Percentiles rank a stretch among this genome's conserved stretches.
These are phyloP conservation scores for Porpolomopsis calyptriformis DNA, from an alignment of 768 basidiomycete species.

Conservation along the genomic window DNA sequence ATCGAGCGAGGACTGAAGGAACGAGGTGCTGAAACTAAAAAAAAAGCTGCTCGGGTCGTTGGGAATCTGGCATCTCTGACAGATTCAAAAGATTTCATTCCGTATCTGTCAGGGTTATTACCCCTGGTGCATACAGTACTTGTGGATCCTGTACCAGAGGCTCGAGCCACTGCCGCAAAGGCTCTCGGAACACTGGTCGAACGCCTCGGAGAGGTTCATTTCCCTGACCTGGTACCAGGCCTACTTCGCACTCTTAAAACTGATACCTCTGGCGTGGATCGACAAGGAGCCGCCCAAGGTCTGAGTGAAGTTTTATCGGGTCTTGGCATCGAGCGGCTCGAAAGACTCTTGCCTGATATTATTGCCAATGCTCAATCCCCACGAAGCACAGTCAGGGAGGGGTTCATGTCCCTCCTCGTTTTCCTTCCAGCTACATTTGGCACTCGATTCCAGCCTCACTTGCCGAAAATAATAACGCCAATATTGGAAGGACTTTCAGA, in stretches of 20 bases:
- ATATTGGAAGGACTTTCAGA: conserved; percentile 89
- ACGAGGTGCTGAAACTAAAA: conserved; percentile 87
- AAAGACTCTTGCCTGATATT: conserved; percentile 88
- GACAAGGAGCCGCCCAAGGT: conserved; percentile 97
- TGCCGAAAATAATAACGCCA: conserved; percentile 88
- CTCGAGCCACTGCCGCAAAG: conserved; percentile 94
- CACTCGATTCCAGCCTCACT: conserved; percentile 88
- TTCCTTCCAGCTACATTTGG: conserved; percentile 95
- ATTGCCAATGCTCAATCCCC: conserved; percentile 86
- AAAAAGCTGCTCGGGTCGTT: conserved; percentile 92
- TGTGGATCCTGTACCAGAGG: conserved; percentile 95
- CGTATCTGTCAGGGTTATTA: conserved; percentile 80
- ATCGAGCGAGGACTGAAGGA: conserved; percentile 88
- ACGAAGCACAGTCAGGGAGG: conserved; percentile 85
- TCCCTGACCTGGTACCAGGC: conserved; percentile 91
- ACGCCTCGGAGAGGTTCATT: conserved; percentile 85
- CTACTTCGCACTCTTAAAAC: conserved; percentile 81
- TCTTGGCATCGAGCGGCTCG: conserved; percentile 94
- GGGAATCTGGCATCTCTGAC: conserved; percentile 92
- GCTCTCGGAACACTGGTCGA: conserved; percentile 95
- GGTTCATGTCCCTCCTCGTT: conserved; percentile 96
- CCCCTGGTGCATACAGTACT: conserved; percentile 89
- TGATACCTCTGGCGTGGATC: conserved; percentile 89
- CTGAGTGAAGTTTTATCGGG: conserved; percentile 91
- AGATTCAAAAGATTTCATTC: conserved; percentile 86